Evolutionary conservation across 129 eudicot genomes (phyloP).

Genomic region (Centrapalus pauciflorus): DNA sequence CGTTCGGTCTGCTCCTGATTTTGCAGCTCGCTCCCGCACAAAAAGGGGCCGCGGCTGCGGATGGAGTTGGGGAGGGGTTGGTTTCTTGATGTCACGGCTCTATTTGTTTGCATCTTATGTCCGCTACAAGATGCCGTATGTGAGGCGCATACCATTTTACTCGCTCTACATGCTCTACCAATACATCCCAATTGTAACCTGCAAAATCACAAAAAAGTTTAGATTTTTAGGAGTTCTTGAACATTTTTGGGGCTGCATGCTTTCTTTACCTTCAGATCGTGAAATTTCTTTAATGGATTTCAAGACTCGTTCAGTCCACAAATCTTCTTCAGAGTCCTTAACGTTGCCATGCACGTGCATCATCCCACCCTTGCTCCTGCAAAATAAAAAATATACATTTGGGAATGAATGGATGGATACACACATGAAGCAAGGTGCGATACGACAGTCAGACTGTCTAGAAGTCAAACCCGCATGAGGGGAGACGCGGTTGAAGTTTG

Average conservation of each 20-base stretch:
- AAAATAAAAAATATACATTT: neutral
- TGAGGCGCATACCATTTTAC: slow-evolving; percentile 99
- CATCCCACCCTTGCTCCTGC: slow-evolving; percentile 78
- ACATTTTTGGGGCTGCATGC: neutral
- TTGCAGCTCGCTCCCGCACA: neutral
- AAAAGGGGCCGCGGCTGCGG: neutral
- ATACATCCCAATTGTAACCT: slow-evolving; percentile 76
- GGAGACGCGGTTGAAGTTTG: neutral
- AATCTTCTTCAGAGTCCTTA: slow-evolving; percentile 81
- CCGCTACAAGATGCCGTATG: slow-evolving; percentile 91
- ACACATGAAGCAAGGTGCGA: neutral
- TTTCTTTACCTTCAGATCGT: slow-evolving; percentile 63
- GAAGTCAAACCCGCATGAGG: neutral
- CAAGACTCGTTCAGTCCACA: slow-evolving; percentile 55
- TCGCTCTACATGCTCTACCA: slow-evolving; percentile 68
- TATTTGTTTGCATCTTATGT: slow-evolving; percentile 52
- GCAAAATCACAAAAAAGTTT: slow-evolving; percentile 16
- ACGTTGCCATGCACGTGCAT: slow-evolving; percentile 84
- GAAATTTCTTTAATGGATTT: slow-evolving; percentile 62
- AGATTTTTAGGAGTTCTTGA: neutral
- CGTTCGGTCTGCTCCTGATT: neutral
- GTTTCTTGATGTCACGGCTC: slow-evolving; percentile 23
- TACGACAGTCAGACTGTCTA: neutral
- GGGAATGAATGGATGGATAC: neutral
- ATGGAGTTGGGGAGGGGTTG: neutral